Evolutionary conservation across 73 alveolate genomes (phyloP), one percentile per base, ranked within the genome.

Genomic region (Tetrahymena borealis): DNA sequence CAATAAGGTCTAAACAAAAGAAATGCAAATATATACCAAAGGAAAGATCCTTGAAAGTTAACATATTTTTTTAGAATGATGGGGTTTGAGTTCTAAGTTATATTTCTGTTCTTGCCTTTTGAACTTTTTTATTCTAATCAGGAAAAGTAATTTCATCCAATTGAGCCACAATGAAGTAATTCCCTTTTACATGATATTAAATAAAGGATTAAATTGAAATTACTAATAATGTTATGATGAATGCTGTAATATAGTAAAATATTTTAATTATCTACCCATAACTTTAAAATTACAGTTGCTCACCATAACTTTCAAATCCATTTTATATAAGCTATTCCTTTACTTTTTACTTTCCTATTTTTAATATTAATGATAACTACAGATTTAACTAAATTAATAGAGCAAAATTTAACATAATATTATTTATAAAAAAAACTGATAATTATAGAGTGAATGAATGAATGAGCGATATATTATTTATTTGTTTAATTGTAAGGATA

Each of bases 91-190:
- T 94, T 16, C 95, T 90, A 78, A 94, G 93, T 92, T 94, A 96
- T 39, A 96, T 95, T 92, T 96, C 98, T 33, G 97, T 96, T 38
- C 98, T 79, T 90, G 92, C 95, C 92, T 96, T 96, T 91, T 95
- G 96, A 13, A 96, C 95, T 79, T 93, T 95, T 43, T 94, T 94
- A 92, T 95, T 94, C 91, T 96, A 92, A 16, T 96, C 95, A 8
- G 98, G 95, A 90, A 78, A 96, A 78, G 92, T 95, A 18, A 97
- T 91, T 92, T 96, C 98, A 91, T 96, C 98, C 33, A 96, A 40
- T 96, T 96, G 96, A 38, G 94, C 96, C 39, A 96, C 95, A 90
- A 95, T 91, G 94, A 96, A 96, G 90, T 95, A 96, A 92, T 96
- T 96, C 38, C 98, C 97, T 95, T 95, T 60, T 60, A 15, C n/a